Evolutionary conservation across 2,329 filamentous ascomycete genomes (phyloP), one percentile per base, ranked within the genome.

Genomic region (Alternaria rosae): DNA sequence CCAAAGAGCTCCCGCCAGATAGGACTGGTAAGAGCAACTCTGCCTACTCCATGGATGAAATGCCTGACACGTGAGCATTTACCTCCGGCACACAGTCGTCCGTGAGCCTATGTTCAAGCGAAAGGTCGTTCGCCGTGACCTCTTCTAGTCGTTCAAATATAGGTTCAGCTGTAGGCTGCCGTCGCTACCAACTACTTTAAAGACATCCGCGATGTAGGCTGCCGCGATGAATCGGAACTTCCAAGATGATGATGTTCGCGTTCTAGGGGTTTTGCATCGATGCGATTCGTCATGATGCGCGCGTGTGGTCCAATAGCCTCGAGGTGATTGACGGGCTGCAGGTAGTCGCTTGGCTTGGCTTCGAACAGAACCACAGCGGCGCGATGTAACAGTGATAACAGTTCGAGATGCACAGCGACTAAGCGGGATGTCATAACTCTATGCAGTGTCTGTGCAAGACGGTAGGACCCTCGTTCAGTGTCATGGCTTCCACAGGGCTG

Each of bases 401-500:
- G 5, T 5, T 35, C 23, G 5, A 35, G 20, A 5, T 51, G 47
- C 43, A 50, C 30, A 38, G 42, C 28, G 28, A 17, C 35, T 38
- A 38, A 32, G 54, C 30, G 20, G 41, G 21, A 25, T 25, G 51
- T 53, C 51, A 42, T 42, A 44, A 38, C 12, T 50, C 35, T 51
- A 41, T 30, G 35, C 44, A 47, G 17, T 32, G 53, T 47, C 47
- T 57, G 57, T 63, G 56, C 56, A 59, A 45, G 23, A 51, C 32
- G 28, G 54, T 47, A 43, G 48, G 50, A 45, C 44, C 21, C 41
- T 47, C 32, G 20, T 32, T 32, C 52, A 23, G 50, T 35, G 35
- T 48, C 47, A 55, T 61, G 35, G 59, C 52, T 62, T 48, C 59
- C 54, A 60, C 67, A 69, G 67, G 61, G 62, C 56, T 65, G 59